Percentiles rank a stretch among this genome's conserved stretches.
These are phyloP conservation scores for Helichrysum umbraculigerum DNA, from an alignment of 129 eudicot species.

Conservation along the genomic window DNA sequence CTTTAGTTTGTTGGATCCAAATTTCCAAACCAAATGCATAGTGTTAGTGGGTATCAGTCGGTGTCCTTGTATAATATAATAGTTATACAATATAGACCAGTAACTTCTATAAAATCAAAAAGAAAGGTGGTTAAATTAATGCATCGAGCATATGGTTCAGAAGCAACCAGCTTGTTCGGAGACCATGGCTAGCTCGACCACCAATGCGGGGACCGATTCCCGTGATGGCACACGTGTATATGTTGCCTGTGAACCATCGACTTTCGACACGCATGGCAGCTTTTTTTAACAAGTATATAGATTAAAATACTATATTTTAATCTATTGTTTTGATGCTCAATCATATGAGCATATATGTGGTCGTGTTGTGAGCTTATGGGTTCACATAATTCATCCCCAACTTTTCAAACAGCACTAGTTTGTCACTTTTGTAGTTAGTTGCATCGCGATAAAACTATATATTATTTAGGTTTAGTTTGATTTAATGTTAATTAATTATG, in stretches of 20 bases:
- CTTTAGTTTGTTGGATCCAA: not conserved
- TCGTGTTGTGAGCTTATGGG: conserved; percentile 9
- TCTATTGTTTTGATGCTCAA: conserved; percentile 6
- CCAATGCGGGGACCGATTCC: conserved; percentile 19
- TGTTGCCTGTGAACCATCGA: conserved; percentile 11
- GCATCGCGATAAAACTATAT: no score
- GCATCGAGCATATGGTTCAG: not conserved
- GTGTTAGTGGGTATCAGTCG: not conserved
- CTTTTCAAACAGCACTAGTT: no score
- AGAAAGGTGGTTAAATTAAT: not conserved
- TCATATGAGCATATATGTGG: conserved; percentile 9
- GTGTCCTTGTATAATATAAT: not conserved
- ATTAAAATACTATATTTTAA: no score
- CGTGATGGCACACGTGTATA: conserved; percentile 11
- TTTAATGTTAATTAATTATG: no score
- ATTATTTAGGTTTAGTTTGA: no score
- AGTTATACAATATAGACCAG: not conserved
- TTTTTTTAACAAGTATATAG: no score
- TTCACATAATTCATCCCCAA: conserved; percentile 1
- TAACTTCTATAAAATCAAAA: not conserved
- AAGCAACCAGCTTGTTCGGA: conserved; percentile 8
- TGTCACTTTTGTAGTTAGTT: no score
- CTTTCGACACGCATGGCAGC: conserved; percentile 17
- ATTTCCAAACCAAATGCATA: not conserved
- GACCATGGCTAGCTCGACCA: conserved; percentile 3